These are phyloP conservation scores for Globisporangium rhizosaccharum DNA, from an alignment of 352 stramenopile species.

Conservation along the genomic window DNA sequence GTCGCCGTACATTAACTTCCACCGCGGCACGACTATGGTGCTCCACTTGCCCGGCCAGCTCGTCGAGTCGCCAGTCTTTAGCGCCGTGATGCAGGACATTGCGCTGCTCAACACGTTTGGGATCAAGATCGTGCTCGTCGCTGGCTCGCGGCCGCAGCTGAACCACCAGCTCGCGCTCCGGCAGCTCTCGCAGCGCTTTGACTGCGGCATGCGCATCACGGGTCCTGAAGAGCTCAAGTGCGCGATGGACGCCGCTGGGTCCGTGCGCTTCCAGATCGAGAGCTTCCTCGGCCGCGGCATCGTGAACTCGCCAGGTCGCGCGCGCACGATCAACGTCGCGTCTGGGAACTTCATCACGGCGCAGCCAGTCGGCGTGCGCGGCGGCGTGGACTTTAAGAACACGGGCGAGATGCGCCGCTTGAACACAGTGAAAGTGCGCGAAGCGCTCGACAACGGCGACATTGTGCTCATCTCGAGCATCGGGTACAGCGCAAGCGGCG, in stretches of 20 bases:
- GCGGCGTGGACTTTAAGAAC: constrained; percentile 87
- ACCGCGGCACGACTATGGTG: constrained; percentile 93
- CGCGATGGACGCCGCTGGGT: constrained; percentile 93
- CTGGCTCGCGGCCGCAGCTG: constrained; percentile 93
- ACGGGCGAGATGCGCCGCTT: constrained; percentile 93
- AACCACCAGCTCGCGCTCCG: constrained; percentile 83
- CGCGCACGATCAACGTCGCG: constrained; percentile 88
- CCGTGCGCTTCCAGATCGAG: constrained; percentile 87
- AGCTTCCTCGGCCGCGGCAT: constrained; percentile 80
- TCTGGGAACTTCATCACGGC: constrained; percentile 97
- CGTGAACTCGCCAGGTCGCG: constrained; percentile 71
- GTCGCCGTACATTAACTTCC: constrained; percentile 97
- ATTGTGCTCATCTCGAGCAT: constrained; percentile 96
- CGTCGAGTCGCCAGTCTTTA: constrained; percentile 89
- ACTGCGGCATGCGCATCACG: constrained; percentile 88
- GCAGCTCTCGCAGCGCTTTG: constrained; percentile 66
- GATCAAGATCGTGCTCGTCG: constrained; percentile 93
- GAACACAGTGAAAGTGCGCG: constrained; percentile 89
- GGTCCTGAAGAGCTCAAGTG: constrained; percentile 88
- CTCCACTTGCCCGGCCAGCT: constrained; percentile 95
- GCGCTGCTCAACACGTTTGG: constrained; percentile 94
- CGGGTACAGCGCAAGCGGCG: constrained; percentile 92
- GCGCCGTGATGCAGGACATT: constrained; percentile 94
- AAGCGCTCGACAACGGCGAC: constrained; percentile 91
- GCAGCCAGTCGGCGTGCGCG: constrained; percentile 82